phyloP scores from a whole-genome alignment of 2,329 filamentous ascomycete species.

The Cladosporium cucumerinum region DNA sequence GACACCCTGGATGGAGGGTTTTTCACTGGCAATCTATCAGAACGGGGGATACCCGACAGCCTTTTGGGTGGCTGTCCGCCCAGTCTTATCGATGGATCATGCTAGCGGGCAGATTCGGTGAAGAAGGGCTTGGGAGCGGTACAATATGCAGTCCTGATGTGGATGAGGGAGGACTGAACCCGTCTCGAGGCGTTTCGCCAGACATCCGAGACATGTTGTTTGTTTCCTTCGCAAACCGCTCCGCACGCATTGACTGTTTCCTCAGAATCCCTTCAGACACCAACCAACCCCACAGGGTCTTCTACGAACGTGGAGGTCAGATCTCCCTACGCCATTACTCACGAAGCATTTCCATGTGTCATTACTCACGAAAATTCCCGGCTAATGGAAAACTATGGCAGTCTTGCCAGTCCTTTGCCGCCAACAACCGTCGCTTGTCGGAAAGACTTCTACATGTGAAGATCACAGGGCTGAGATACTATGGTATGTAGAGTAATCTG shows the following conservation, averaged over 20 bases:
- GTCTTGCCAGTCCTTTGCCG: not conserved
- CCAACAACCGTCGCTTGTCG: not conserved
- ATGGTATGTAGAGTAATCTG: not conserved
- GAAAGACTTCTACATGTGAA: not conserved
- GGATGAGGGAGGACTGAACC: too few relatives aligned
- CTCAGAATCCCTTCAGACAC: not conserved
- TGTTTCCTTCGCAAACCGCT: not conserved
- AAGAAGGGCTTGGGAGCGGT: not conserved
- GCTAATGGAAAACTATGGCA: not conserved
- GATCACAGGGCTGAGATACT: not conserved
- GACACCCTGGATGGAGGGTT: not conserved
- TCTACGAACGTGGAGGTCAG: not conserved
- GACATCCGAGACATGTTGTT: not conserved
- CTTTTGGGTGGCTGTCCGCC: not conserved
- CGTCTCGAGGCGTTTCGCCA: not conserved
- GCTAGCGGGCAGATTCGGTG: conserved; percentile 4
- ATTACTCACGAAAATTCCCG: not conserved
- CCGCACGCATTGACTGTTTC: not conserved
- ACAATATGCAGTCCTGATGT: too few relatives aligned
- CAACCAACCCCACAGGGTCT: conserved; percentile 3
- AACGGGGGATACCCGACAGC: not conserved
- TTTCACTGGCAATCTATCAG: not conserved
- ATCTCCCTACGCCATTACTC: conserved; percentile 1
- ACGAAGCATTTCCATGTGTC: not conserved
- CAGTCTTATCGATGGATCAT: not conserved